Evolutionary conservation across 208 protist genomes (phyloP).

Genomic region (Phytomonas francai): DNA sequence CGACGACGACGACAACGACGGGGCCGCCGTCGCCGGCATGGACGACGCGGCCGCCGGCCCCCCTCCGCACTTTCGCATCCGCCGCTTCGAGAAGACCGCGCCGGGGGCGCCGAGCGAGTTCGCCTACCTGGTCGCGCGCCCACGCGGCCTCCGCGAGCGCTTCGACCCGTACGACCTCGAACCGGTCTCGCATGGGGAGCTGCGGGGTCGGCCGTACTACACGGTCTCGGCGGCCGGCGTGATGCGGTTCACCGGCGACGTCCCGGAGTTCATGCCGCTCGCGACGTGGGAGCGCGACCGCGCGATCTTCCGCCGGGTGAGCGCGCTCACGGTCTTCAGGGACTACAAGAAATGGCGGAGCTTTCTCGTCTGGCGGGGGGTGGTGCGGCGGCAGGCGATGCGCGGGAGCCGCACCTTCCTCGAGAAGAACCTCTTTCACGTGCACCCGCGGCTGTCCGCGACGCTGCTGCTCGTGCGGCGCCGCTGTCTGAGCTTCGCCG

Average conservation of each 20-base stretch:
- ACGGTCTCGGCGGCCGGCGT: constrained; percentile 91
- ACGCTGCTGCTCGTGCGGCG: constrained; percentile 72
- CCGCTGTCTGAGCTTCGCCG: constrained; percentile 71
- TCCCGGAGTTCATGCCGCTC: constrained; percentile 91
- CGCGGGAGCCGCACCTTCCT: constrained; percentile 73
- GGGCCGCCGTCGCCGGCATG: background rate
- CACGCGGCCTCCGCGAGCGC: constrained; percentile 69
- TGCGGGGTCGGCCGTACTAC: constrained; percentile 84
- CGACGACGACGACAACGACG: background rate
- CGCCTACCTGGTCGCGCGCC: constrained; percentile 82
- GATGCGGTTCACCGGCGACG: constrained; percentile 87
- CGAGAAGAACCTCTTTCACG: constrained; percentile 79
- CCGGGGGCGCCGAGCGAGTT: constrained; percentile 88
- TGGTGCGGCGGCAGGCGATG: constrained; percentile 82
- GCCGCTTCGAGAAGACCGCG: constrained; percentile 57
- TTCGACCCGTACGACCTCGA: constrained; percentile 94
- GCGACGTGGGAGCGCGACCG: constrained; percentile 92
- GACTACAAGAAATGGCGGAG: constrained; percentile 92
- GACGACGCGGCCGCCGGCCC: background rate
- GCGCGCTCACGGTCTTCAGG: constrained; percentile 85
- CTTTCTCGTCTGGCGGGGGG: constrained; percentile 89
- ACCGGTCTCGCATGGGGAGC: constrained; percentile 85
- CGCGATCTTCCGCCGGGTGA: constrained; percentile 83
- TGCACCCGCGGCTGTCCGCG: constrained; percentile 79
- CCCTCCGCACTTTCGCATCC: background rate